phyloP scores from a whole-genome alignment of 2,329 filamentous ascomycete genomes.

The Stachybotrys chlorohalonatus region DNA sequence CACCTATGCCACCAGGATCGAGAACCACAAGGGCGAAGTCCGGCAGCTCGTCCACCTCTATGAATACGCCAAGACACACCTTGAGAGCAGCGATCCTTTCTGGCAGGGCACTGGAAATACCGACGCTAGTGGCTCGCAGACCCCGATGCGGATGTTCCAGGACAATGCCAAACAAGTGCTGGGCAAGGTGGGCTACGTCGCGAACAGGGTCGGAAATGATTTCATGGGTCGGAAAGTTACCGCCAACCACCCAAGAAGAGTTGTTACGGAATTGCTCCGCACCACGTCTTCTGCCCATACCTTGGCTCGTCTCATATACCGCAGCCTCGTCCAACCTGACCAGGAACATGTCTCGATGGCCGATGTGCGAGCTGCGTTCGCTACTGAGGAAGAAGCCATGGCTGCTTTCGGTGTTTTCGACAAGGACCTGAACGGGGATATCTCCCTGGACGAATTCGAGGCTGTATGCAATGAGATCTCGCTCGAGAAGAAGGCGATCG shows the following conservation, averaged over 20 bases:
- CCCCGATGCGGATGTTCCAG: constrained; percentile 65
- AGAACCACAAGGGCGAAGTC: constrained; percentile 87
- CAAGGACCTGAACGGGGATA: constrained; percentile 93
- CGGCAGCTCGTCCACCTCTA: constrained; percentile 43
- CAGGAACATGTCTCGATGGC: constrained; percentile 69
- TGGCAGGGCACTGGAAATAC: constrained; percentile 30
- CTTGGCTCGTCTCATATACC: constrained; percentile 78
- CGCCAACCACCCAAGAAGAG: constrained; percentile 73
- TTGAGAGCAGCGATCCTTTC: constrained; percentile 43
- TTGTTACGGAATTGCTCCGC: constrained; percentile 68
- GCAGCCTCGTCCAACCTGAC: constrained; percentile 69
- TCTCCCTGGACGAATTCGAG: constrained; percentile 90
- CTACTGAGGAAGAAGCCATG: constrained; percentile 76
- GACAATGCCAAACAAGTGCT: constrained; percentile 67
- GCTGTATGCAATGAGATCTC: constrained; percentile 91
- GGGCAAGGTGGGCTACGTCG: constrained; percentile 75
- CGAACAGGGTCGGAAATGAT: constrained; percentile 79
- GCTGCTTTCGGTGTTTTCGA: constrained; percentile 89
- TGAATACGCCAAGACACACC: constrained; percentile 68
- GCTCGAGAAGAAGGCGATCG: constrained; percentile 89
- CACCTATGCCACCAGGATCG: constrained; percentile 85
- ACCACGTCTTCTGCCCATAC: constrained; percentile 70
- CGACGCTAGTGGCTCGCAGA: constrained; percentile 53
- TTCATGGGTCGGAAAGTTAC: constrained; percentile 71
- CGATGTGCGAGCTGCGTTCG: constrained; percentile 71